phyloP scores from a whole-genome alignment of 225 moss, liverwort and hornwort genomes.

The Anthoceros angustus region DNA sequence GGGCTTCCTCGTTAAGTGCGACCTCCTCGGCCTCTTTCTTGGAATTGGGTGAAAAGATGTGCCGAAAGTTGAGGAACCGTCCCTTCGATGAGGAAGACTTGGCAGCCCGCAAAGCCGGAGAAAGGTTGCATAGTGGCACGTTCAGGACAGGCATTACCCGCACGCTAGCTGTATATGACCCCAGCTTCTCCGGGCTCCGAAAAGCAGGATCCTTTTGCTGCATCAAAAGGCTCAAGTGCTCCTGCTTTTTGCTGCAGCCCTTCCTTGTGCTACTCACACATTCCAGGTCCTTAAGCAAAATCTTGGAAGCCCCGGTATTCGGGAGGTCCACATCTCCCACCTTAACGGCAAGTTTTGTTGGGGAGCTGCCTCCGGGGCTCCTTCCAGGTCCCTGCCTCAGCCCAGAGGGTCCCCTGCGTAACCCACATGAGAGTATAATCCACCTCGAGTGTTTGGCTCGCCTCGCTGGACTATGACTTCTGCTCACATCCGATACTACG shows the following conservation, averaged over 20 bases:
- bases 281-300: neutral
- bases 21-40: neutral
- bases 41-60: neutral
- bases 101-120: slow-evolving; percentile 1
- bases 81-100: neutral
- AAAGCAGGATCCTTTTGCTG: neutral
- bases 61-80: neutral
- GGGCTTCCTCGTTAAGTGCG: neutral
- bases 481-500: neutral
- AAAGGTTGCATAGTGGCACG: neutral
- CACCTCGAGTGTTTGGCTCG: neutral
- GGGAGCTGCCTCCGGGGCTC: neutral
- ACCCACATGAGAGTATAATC: neutral
- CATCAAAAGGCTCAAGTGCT: neutral
- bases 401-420: neutral
- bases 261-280: neutral
- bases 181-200: slow-evolving; percentile 1
- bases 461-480: neutral
- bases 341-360: neutral
- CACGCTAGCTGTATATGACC: neutral
- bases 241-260: neutral
- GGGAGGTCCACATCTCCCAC: neutral
- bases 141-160: neutral
- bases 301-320: neutral
- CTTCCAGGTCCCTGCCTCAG: neutral